A percentile compares a stretch with the other conserved stretches of the same genome.
Conservation (phyloP, 1,139 yeast species). For the Nadsonia starkeyi-henricii region DNA sequence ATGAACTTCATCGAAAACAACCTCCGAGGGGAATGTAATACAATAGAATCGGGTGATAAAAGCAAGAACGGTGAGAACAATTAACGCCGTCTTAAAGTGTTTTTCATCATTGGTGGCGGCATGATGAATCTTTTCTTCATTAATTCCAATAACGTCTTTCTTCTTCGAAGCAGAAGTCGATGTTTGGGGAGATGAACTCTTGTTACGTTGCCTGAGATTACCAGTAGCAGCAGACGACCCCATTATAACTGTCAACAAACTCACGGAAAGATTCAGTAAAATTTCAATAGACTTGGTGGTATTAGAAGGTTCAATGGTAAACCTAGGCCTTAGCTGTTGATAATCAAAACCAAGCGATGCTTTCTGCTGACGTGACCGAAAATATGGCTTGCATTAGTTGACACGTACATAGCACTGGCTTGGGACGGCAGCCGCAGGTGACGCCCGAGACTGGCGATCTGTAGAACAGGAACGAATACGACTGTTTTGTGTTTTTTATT, state of each 20-base stretch:
- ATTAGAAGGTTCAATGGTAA: too few species aligned
- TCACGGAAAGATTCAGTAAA: too few species aligned
- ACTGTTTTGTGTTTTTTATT: too few species aligned
- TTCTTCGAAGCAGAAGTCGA: not conserved
- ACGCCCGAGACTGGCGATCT: too few species aligned
- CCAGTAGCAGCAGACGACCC: not conserved
- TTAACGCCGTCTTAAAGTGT: slow-evolving; percentile 9
- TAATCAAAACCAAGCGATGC: too few species aligned
- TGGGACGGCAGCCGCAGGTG: too few species aligned
- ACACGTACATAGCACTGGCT: too few species aligned
- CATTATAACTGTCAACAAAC: not conserved
- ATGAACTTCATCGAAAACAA: slow-evolving; percentile 94
- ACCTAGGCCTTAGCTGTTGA: too few species aligned
- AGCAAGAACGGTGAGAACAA: slow-evolving; percentile 47
- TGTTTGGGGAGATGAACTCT: not conserved
- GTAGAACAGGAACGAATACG: too few species aligned
- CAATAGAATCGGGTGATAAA: slow-evolving; percentile 56
- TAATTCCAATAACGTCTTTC: not conserved
- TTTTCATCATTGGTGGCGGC: not conserved
- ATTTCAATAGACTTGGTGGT: too few species aligned
- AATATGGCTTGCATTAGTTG: too few species aligned
- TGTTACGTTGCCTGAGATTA: not conserved
- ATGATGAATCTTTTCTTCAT: slow-evolving; percentile 2
- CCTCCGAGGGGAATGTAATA: slow-evolving; percentile 64
- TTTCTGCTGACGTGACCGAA: too few species aligned